Conservation (phyloP, 1,284 basidiomycete genomes). For the Anthracocystis setariae region DNA sequence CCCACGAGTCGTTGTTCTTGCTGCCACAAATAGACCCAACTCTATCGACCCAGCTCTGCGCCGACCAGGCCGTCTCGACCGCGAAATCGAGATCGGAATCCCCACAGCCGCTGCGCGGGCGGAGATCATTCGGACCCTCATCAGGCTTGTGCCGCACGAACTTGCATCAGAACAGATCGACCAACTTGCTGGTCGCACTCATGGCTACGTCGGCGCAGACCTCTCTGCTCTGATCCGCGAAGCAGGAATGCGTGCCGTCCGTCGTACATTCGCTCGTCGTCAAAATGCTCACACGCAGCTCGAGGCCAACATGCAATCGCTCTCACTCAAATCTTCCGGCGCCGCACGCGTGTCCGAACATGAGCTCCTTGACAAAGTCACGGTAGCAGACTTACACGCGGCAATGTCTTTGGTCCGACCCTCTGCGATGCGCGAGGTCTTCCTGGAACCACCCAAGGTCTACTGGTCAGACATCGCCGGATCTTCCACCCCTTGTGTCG, state of each 20-base stretch:
- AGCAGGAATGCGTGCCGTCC: constrained; percentile 89
- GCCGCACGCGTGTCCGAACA: not conserved
- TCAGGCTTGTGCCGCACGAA: constrained; percentile 81
- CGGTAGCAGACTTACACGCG: constrained; percentile 75
- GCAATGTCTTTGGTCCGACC: constrained; percentile 85
- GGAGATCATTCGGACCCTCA: constrained; percentile 83
- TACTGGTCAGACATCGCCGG: constrained; percentile 80
- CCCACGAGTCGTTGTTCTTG: constrained; percentile 88
- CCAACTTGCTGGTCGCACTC: constrained; percentile 79
- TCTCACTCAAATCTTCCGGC: constrained; percentile 27
- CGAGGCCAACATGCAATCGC: constrained; percentile 24
- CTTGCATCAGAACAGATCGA: constrained; percentile 75
- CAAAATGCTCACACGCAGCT: constrained; percentile 11
- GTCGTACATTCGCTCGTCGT: constrained; percentile 70
- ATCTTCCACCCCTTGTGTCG: constrained; percentile 31
- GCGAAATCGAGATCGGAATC: constrained; percentile 96
- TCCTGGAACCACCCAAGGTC: constrained; percentile 84
- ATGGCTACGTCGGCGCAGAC: constrained; percentile 98
- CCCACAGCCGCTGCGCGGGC: constrained; percentile 84
- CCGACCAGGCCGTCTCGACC: constrained; percentile 92
- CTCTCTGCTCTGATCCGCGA: constrained; percentile 90
- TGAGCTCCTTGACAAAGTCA: constrained; percentile 22
- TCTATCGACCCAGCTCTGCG: constrained; percentile 95
- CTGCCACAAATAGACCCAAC: constrained; percentile 96
- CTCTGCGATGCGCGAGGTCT: constrained; percentile 92